Evolutionary conservation across 139 green algal species (phyloP).

Genomic region (Coccomyxa sp.): DNA sequence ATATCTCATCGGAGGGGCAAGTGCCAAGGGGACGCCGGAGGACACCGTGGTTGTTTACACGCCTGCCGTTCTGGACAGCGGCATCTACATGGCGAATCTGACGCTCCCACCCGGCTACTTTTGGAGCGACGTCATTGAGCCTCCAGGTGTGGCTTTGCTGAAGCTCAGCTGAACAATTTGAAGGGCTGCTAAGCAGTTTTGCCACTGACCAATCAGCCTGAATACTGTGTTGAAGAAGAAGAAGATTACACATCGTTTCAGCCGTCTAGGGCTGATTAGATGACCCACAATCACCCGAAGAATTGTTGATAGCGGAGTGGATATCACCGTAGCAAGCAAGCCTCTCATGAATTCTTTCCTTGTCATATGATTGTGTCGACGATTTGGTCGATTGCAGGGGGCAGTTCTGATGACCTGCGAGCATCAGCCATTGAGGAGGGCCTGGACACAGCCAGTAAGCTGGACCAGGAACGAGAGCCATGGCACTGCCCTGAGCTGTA

Average conservation of each 20-base stretch:
- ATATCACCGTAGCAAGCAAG: too few relatives aligned
- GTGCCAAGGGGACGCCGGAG: conserved; percentile 4
- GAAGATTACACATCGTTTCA: too few relatives aligned
- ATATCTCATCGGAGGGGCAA: conserved; percentile 2
- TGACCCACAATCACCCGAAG: too few relatives aligned
- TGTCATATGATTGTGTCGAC: too few relatives aligned
- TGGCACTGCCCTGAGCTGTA: conserved; percentile 3
- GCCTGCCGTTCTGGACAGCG: neutral
- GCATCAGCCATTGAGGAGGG: neutral
- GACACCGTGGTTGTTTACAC: conserved; percentile 12
- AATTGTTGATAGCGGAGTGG: too few relatives aligned
- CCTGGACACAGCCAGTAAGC: neutral
- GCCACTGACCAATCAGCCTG: too few relatives aligned
- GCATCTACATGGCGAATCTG: conserved; percentile 10
- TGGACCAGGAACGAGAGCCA: neutral
- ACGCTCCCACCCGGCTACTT: conserved; percentile 5
- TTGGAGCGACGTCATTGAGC: conserved; percentile 10
- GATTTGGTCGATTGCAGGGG: too few relatives aligned
- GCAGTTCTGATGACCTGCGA: neutral
- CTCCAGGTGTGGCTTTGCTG: neutral
- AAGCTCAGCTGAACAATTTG: neutral
- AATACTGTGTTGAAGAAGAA: too few relatives aligned
- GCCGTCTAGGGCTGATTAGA: too few relatives aligned
- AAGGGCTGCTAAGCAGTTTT: neutral
- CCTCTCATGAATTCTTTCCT: too few relatives aligned